Conservation (phyloP, 2,329 filamentous ascomycete species). For the Aspergillus proliferans region DNA sequence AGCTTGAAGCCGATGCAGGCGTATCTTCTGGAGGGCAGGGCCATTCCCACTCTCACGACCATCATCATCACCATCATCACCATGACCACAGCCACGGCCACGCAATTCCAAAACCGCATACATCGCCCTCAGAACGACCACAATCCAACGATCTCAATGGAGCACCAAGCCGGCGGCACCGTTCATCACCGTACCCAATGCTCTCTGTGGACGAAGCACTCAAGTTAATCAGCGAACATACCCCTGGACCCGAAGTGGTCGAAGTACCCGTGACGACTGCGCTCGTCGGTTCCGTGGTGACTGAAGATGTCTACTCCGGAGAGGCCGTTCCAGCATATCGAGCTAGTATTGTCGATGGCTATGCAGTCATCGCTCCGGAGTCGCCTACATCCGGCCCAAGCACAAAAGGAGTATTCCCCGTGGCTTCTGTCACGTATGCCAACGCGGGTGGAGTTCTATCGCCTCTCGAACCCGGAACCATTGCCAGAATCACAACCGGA, state of each 20-base stretch:
- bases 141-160: constrained; percentile 55
- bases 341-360: constrained; percentile 95
- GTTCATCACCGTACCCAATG: constrained; percentile 90
- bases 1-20: constrained; percentile 77
- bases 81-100: constrained; percentile 58
- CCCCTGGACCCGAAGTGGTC: constrained; percentile 56
- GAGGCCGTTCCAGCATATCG: constrained; percentile 89
- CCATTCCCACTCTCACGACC: constrained; percentile 20
- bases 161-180: constrained; percentile 62
- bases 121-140: constrained; percentile 53
- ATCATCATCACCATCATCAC: constrained; percentile 41
- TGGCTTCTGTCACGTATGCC: constrained; percentile 80
- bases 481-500: constrained; percentile 89
- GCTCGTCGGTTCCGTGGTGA: constrained; percentile 71
- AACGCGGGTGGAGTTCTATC: constrained; percentile 60
- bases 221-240: constrained; percentile 63
- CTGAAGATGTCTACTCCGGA: constrained; percentile 69
- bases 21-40: constrained; percentile 33
- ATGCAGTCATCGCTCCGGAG: constrained; percentile 63
- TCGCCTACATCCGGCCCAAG: constrained; percentile 49
- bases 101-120: constrained; percentile 64
- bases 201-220: constrained; percentile 77
- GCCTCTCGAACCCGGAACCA: constrained; percentile 63
- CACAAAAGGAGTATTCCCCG: constrained; percentile 75
- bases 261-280: constrained; percentile 56